Evolutionary conservation across 805 yeast species (phyloP), one percentile per base, ranked within the genome.

Genomic region (Myxozyma udenii): DNA sequence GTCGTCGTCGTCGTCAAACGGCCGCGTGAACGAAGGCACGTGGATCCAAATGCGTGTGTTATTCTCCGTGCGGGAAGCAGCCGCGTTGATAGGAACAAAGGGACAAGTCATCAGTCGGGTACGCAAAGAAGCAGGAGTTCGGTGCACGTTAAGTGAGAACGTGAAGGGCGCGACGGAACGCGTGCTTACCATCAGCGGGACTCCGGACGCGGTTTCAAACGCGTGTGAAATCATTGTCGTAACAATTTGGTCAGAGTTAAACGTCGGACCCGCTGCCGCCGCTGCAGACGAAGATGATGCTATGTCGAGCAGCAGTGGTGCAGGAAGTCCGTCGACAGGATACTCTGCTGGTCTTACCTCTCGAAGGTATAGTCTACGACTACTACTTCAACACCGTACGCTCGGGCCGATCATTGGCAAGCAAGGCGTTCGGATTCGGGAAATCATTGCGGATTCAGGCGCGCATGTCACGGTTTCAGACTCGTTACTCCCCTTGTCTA

Each of bases 1-100:
- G 5, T n/a, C 39, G 7, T 35, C 39, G 21, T 35, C 39, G 6
- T 18, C 39, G 21, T 28, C 33, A 28, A 14, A 12, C 41, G 12
- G 41, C 33, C 6, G 42, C 28, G 11, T 23, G 18, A 21, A 12
- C 26, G 23, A 45, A 32, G 37, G 36, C 9, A 23, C 55, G 44
- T 26, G 45, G 57, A 41, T 55, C 5, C 44, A 45, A 18, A 39
- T 55, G 19, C 40, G 59, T 12, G 43, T 50, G 23, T 43, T 56
- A 11, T 49, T 56, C 11, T 49, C 60, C 6, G 18, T 22, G 1
- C 48, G 58, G 4, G 60, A 54, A 26, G 60, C 60, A n/a, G 54
- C 55, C n/a, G 43, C 52, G 25, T 19, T 56, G 41, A 53, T 55
- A 12, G 59, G 55, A 14, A 24, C 39, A 4, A 48, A 48, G 16